A percentile compares a stretch with the other conserved stretches of the same genome.
Evolutionary conservation across 768 basidiomycete genomes (phyloP).

Genomic region (Flagelloscypha sp.): DNA sequence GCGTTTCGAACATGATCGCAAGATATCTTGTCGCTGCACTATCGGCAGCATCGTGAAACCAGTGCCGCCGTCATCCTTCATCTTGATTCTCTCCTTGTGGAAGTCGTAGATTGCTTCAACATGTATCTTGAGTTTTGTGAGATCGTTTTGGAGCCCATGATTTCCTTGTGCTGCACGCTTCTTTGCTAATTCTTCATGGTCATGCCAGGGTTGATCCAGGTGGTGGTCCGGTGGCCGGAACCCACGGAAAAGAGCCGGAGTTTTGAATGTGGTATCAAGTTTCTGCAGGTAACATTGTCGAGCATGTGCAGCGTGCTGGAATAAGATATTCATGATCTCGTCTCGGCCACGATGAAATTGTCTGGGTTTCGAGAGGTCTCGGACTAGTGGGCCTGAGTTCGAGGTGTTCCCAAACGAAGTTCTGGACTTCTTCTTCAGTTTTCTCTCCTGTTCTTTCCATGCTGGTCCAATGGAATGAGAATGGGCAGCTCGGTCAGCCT

Average conservation of each 20-base stretch:
- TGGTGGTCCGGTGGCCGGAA: constrained; percentile 14
- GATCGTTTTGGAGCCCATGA: constrained; percentile 21
- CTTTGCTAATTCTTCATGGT: constrained; percentile 18
- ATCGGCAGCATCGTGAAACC: constrained; percentile 36
- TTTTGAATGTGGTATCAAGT: constrained; percentile 18
- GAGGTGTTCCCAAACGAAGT: constrained; percentile 5
- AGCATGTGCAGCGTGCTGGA: constrained; percentile 8
- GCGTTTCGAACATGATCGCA: constrained; percentile 33
- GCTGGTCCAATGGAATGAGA: constrained; percentile 11
- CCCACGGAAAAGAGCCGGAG: constrained; percentile 2
- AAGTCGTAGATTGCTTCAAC: constrained; percentile 25
- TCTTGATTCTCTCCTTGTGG: constrained; percentile 17
- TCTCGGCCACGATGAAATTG: too few species aligned
- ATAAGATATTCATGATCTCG: constrained; percentile 25
- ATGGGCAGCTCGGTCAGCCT: constrained; percentile 19
- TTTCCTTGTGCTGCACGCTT: constrained; percentile 11
- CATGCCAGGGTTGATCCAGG: constrained; percentile 28
- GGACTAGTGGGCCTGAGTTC: constrained; percentile 15
- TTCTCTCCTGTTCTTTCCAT: constrained; percentile 15
- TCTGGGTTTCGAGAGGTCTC: too few species aligned
- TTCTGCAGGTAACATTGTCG: constrained; percentile 9
- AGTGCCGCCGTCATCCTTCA: too few species aligned
- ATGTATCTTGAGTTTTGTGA: constrained; percentile 29
- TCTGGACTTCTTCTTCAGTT: neutral
- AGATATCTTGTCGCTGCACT: constrained; percentile 37